Evolutionary conservation across 2,329 filamentous ascomycete genomes (phyloP).

Genomic region (Aspergillus sp.): DNA sequence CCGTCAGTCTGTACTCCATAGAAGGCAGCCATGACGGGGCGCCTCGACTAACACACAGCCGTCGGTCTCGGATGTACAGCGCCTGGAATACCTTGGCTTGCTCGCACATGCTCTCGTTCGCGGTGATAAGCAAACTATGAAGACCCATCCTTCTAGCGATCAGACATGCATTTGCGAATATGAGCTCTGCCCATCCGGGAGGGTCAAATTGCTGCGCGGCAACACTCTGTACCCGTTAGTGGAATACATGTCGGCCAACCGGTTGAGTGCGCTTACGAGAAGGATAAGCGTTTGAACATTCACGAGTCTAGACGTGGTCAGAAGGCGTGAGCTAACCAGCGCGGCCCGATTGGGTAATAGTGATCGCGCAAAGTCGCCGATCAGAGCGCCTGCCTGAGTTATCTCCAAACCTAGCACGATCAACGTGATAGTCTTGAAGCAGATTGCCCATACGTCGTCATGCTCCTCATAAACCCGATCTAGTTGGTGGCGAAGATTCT

Average conservation of each 20-base stretch:
- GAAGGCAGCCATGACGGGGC: constrained; percentile 3
- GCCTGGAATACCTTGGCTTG: constrained; percentile 2
- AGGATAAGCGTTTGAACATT: constrained; percentile 9
- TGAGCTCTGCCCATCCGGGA: constrained; percentile 6
- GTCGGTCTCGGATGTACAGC: constrained; percentile 4
- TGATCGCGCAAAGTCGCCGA: neutral
- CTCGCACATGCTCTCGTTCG: neutral
- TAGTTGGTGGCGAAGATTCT: neutral
- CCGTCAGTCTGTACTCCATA: neutral
- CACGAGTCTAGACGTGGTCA: constrained; percentile 1
- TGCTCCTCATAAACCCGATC: neutral
- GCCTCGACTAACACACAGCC: neutral
- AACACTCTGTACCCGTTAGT: constrained; percentile 4
- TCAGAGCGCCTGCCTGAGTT: neutral
- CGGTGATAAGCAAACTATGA: neutral
- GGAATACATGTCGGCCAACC: neutral
- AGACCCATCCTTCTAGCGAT: constrained; percentile 2
- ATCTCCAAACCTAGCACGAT: neutral
- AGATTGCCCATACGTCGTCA: constrained; percentile 6
- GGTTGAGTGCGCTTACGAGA: neutral
- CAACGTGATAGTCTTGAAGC: constrained; percentile 5
- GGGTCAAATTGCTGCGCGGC: constrained; percentile 5
- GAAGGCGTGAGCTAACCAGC: neutral
- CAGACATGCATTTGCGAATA: constrained; percentile 8
- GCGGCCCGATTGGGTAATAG: constrained; percentile 4